These are phyloP conservation scores for Pseudocercospora musae DNA, from an alignment of 2,329 filamentous ascomycete genomes.

Conservation along the genomic window DNA sequence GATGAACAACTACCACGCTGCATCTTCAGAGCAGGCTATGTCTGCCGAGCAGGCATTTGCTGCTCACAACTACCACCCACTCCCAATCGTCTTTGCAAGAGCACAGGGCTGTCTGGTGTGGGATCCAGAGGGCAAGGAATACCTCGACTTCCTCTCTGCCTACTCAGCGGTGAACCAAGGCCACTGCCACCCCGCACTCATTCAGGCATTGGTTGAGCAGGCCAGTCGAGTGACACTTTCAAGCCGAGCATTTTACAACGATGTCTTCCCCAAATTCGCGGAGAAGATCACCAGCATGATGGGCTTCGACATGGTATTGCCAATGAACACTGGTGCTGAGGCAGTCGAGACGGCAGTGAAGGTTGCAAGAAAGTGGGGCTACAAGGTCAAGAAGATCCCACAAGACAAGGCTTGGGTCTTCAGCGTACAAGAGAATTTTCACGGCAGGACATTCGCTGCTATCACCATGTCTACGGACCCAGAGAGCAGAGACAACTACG, in stretches of 20 bases:
- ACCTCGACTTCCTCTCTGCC: conserved; percentile 95
- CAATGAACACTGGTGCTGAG: conserved; percentile 97
- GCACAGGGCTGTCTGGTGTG: conserved; percentile 86
- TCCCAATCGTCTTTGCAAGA: conserved; percentile 87
- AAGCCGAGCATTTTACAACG: conserved; percentile 95
- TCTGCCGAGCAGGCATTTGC: conserved; percentile 76
- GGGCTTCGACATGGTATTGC: conserved; percentile 95
- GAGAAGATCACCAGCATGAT: conserved; percentile 87
- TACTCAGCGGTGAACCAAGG: conserved; percentile 98
- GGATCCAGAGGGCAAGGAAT: conserved; percentile 88
- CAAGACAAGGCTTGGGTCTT: conserved; percentile 81
- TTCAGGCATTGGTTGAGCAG: conserved; percentile 86
- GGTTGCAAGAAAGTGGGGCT: conserved; percentile 95
- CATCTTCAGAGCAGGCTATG: conserved; percentile 77
- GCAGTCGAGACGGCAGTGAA: conserved; percentile 95
- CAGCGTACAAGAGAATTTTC: conserved; percentile 87
- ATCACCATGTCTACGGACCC: conserved; percentile 94
- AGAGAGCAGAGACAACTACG: conserved; percentile 95
- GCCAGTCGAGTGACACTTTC: conserved; percentile 85
- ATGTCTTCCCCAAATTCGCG: conserved; percentile 94
- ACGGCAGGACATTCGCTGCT: conserved; percentile 93
- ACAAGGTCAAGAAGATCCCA: conserved; percentile 90
- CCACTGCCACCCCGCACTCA: conserved; percentile 93
- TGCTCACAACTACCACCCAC: conserved; percentile 97
- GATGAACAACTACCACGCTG: conserved; percentile 61